A percentile compares a stretch with the other conserved stretches of the same genome.
phyloP scores from a whole-genome alignment of 306 rosid genomes.

The Cicer yamashitae region DNA sequence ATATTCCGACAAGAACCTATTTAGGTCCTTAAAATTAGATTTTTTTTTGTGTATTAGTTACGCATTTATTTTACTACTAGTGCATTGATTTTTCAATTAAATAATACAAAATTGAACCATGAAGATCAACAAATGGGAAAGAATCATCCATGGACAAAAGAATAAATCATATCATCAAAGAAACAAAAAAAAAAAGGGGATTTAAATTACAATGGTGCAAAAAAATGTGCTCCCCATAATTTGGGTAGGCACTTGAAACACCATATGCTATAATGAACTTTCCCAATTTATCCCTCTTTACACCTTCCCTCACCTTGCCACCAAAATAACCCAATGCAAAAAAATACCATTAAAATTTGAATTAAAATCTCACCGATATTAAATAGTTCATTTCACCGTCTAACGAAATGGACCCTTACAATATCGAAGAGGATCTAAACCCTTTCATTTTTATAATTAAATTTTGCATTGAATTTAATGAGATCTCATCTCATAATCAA shows the following conservation, averaged over 20 bases:
- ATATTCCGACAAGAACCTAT: too few species aligned
- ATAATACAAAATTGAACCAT: neutral
- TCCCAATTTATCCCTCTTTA: neutral
- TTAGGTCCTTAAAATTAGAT: too few species aligned
- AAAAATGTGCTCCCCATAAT: constrained; percentile 11
- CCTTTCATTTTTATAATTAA: neutral
- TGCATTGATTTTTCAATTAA: neutral
- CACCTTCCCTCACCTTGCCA: neutral
- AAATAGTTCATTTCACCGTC: neutral
- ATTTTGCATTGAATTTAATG: neutral
- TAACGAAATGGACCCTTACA: neutral
- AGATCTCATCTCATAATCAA: neutral
- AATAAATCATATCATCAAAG: neutral
- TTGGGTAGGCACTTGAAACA: constrained; percentile 29
- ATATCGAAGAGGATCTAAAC: neutral
- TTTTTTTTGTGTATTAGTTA: too few species aligned
- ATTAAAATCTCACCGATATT: neutral
- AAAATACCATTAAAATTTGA: neutral
- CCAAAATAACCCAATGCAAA: neutral
- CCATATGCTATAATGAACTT: neutral
- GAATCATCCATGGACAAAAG: neutral
- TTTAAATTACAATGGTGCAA: constrained; percentile 8
- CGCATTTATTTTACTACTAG: neutral
- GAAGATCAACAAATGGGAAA: neutral
- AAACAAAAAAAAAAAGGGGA: neutral